phyloP scores from a whole-genome alignment of 441 rosid genomes.

The Erodium chrysanthum region DNA sequence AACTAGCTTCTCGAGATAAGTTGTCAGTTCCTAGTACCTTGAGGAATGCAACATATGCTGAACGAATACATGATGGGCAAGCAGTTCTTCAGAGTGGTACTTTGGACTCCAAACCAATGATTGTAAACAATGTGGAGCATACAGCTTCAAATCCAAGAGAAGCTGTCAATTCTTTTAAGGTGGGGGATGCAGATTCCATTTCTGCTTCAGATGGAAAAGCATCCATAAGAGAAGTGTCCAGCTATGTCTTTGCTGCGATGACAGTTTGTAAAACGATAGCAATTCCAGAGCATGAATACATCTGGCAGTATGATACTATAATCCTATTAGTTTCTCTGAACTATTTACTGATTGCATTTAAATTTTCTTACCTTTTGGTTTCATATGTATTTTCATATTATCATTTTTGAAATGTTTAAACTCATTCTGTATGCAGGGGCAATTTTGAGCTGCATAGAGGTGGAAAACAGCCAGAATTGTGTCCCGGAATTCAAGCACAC shows the following conservation, averaged over 20 bases:
- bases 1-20: conserved; percentile 40
- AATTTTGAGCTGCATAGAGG: conserved; percentile 52
- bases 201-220: conserved; percentile 30
- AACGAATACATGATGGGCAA: conserved; percentile 41
- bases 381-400: neutral
- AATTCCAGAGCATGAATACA: conserved; percentile 70
- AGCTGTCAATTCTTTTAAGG: conserved; percentile 24
- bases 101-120: conserved; percentile 31
- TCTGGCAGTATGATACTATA: conserved; percentile 70
- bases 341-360: conserved; percentile 10
- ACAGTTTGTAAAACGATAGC: conserved; percentile 33
- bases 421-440: conserved; percentile 40
- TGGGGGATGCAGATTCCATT: conserved; percentile 25
- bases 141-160: conserved; percentile 26
- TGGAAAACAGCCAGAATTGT: conserved; percentile 37
- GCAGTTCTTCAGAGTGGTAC: conserved; percentile 23
- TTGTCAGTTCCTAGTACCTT: conserved; percentile 31
- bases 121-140: conserved; percentile 31
- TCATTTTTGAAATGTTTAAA: conserved; percentile 16
- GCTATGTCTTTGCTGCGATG: conserved; percentile 21
- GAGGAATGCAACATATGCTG: conserved; percentile 31
- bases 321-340: conserved; percentile 23
- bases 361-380: conserved; percentile 7
- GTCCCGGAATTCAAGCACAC: conserved; percentile 85
- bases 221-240: conserved; percentile 24